These are phyloP conservation scores for Kazachstania sp. DNA, from an alignment of 1,139 yeast genomes.

Conservation along the genomic window DNA sequence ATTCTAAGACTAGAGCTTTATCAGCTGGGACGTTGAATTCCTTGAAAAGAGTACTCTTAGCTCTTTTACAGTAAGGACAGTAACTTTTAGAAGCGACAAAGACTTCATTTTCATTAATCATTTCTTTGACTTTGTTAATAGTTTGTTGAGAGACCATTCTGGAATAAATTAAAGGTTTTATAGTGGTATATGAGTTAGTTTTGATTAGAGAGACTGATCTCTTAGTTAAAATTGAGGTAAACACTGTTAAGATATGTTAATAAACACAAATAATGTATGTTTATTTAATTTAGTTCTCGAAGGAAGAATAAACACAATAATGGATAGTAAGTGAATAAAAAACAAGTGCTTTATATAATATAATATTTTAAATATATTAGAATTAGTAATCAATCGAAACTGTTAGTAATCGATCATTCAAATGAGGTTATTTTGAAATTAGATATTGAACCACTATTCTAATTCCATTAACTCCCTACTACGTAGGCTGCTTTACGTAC, in stretches of 20 bases:
- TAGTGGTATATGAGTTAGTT: not conserved
- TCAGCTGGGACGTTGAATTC: conserved; percentile 34
- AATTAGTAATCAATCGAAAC: too few species aligned
- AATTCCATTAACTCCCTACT: too few species aligned
- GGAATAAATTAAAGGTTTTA: not conserved
- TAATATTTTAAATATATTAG: too few species aligned
- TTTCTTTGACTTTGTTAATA: conserved; percentile 48
- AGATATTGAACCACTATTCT: too few species aligned
- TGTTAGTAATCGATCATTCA: too few species aligned
- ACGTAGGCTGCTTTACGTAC: too few species aligned
- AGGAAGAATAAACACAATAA: too few species aligned
- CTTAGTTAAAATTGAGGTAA: not conserved
- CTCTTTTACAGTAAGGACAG: conserved; percentile 64
- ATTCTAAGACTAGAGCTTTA: conserved; percentile 57
- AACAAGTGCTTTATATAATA: too few species aligned
- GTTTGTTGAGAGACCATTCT: conserved; percentile 43
- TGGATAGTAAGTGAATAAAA: too few species aligned
- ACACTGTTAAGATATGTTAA: not conserved
- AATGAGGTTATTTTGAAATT: too few species aligned
- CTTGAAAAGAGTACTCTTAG: conserved; percentile 50
- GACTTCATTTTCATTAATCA: conserved; percentile 59
- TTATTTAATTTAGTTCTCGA: not conserved
- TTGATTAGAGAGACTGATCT: not conserved
- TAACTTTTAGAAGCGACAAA: conserved; percentile 79
- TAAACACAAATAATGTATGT: not conserved